Percentiles rank a stretch among this genome's conserved stretches.
Evolutionary conservation across 345 rosid genomes (phyloP).

Genomic region (Odontarrhena argentea): DNA sequence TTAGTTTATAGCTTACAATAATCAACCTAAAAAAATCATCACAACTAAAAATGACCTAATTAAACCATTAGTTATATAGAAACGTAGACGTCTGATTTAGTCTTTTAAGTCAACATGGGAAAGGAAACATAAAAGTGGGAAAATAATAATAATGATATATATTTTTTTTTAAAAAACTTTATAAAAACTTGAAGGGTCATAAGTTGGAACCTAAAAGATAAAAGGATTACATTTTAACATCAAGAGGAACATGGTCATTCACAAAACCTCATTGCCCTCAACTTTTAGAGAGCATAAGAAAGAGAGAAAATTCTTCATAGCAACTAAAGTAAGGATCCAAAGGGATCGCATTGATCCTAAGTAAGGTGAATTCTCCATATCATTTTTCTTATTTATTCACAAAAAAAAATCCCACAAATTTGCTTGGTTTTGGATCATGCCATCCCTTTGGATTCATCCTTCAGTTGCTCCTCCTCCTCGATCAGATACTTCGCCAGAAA

Average conservation of each 20-base stretch:
- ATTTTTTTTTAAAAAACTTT: background rate
- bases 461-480: constrained; percentile 29
- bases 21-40: background rate
- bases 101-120: constrained; percentile 4
- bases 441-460: constrained; percentile 87
- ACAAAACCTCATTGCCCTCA: constrained; percentile 30
- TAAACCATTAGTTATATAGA: background rate
- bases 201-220: constrained; percentile 24
- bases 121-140: constrained; percentile 16
- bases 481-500: background rate
- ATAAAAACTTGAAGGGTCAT: constrained; percentile 9
- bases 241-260: constrained; percentile 27
- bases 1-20: background rate
- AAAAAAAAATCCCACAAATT: constrained; percentile 79
- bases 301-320: constrained; percentile 40
- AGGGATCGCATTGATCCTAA: constrained; percentile 99
- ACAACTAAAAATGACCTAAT: background rate
- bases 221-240: constrained; percentile 8
- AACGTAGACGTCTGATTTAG: constrained; percentile 25
- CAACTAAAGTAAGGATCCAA: constrained; percentile 93
- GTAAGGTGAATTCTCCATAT: constrained; percentile 17
- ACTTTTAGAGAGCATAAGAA: constrained; percentile 14
- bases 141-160: constrained; percentile 1
- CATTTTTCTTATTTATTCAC: constrained; percentile 46
- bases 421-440: constrained; percentile 95